These are phyloP conservation scores for Leccinum subgranulosum DNA, from an alignment of 768 basidiomycete species.

Conservation along the genomic window DNA sequence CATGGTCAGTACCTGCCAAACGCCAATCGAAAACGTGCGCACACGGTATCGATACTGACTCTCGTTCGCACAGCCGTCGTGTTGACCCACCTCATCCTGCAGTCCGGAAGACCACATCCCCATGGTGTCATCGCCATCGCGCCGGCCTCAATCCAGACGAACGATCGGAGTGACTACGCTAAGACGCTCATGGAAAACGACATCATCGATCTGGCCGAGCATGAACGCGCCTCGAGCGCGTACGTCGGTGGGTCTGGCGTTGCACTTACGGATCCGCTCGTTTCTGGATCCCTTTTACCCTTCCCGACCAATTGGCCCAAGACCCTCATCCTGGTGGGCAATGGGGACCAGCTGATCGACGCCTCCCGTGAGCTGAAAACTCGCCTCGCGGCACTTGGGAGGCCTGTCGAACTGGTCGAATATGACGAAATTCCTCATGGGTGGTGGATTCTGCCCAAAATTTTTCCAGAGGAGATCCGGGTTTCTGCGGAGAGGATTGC, in stretches of 20 bases:
- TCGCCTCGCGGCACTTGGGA: background rate
- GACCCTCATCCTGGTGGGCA: slow-evolving; percentile 21
- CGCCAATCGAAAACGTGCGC: background rate
- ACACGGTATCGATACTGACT: background rate
- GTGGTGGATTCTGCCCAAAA: slow-evolving; percentile 18
- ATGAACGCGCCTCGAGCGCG: no score
- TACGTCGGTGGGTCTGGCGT: no score
- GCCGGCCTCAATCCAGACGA: slow-evolving; percentile 31
- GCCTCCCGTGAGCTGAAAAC: slow-evolving; percentile 9
- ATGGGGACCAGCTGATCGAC: slow-evolving; percentile 13
- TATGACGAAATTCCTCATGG: slow-evolving; percentile 21
- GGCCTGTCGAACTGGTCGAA: slow-evolving; percentile 23
- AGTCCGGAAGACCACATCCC: slow-evolving; percentile 50
- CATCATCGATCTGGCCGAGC: no score
- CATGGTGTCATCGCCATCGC: slow-evolving; percentile 55
- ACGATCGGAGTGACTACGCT: background rate
- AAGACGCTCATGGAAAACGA: no score
- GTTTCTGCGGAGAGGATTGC: slow-evolving; percentile 13
- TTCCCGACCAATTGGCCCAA: slow-evolving; percentile 14
- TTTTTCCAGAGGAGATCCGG: slow-evolving; percentile 13
- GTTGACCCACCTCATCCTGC: slow-evolving; percentile 37
- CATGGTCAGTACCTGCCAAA: slow-evolving; percentile 13
- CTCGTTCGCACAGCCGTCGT: slow-evolving; percentile 13
- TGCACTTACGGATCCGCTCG: no score
- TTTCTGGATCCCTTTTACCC: no score